A percentile compares a stretch with the other conserved stretches of the same genome.
Conservation (phyloP, 495 filamentous ascomycete genomes). For the Cetradonia linearis region DNA sequence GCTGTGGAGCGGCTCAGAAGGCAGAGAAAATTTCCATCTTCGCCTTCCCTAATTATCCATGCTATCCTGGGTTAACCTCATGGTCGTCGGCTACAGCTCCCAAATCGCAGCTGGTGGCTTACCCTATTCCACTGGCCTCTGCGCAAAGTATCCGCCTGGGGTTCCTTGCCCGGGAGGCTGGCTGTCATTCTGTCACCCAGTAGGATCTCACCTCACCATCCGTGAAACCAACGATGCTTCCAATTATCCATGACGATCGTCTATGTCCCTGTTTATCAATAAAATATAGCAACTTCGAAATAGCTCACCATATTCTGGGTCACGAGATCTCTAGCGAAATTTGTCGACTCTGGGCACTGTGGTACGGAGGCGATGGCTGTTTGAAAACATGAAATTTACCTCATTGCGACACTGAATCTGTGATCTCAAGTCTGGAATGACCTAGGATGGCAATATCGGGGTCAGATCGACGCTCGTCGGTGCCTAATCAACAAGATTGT, state of each 20-base stretch:
- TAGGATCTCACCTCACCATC: constrained; percentile 2
- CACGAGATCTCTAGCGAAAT: too few relatives aligned
- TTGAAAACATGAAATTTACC: not conserved
- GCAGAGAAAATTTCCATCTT: not conserved
- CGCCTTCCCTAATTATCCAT: not conserved
- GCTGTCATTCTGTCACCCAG: not conserved
- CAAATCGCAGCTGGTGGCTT: constrained; percentile 5
- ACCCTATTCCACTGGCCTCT: not conserved
- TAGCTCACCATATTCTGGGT: too few relatives aligned
- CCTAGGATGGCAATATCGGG: not conserved
- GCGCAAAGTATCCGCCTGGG: not conserved
- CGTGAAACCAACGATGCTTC: not conserved
- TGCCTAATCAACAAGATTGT: not conserved
- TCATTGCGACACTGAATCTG: not conserved
- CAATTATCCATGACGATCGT: constrained; percentile 16
- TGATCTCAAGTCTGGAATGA: not conserved
- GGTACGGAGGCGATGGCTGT: not conserved
- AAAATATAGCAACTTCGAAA: too few relatives aligned
- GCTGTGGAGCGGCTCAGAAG: constrained; percentile 15
- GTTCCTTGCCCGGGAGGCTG: not conserved
- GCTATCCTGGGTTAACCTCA: not conserved
- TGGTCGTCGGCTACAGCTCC: constrained; percentile 1
- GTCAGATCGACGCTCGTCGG: not conserved
- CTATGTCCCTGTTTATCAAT: not conserved
- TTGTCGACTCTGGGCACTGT: too few relatives aligned